Base-by-base conservation (phyloP, 2,329 filamentous ascomycete genomes). In the Didymosphaeria variabile region DNA sequence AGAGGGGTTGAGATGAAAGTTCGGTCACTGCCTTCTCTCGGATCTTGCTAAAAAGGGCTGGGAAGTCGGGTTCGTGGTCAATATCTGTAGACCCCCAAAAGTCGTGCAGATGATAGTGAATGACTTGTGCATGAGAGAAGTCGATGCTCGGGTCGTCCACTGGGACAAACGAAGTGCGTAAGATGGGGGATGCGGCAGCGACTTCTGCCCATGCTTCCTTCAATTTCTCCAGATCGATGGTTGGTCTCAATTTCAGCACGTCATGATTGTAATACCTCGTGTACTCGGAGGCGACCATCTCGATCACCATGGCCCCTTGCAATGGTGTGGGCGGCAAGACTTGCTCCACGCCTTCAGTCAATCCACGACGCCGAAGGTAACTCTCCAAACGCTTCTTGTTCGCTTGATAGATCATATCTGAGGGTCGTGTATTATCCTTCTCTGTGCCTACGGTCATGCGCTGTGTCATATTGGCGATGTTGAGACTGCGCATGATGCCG, bases 201-300 rank as follows among this genome's bases (percentile, higher is more conserved):
- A 94, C 87, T 0, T 72, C 73, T 6, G 76, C 73, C 86, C 92
- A 93, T 0, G 93, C 90, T 0, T 72, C 54, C 38, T 83, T 81
- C 0, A 97, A 81, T 49, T 70, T 83, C 0, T 79, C 65, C 0
- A 89, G 40, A 67, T 96, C 84, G 1, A 89, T 81, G 0, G 79
- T 75, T 0, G 80, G 64, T 0, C 79, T 72, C 1, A 97, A 66
- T 64, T 88, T 84, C 23, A 96, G 80, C 2, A 94, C 79, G 68
- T 97, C 91, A 59, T 95, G 89, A 64, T 96, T 97, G 81, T 93
- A 96, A 73, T 98, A 98, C 64, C 88, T 86, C 12, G 83, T 80
- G 67, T 91, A 94, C 3, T 87, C 83, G 0, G 93, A 95, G 17
- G 87, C 83, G 0, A 93, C 66, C 91, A 97, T 97, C 62, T 92